Conservation (phyloP, 2,329 filamentous ascomycete species). For the Parasarocladium wereldwijsianum region DNA sequence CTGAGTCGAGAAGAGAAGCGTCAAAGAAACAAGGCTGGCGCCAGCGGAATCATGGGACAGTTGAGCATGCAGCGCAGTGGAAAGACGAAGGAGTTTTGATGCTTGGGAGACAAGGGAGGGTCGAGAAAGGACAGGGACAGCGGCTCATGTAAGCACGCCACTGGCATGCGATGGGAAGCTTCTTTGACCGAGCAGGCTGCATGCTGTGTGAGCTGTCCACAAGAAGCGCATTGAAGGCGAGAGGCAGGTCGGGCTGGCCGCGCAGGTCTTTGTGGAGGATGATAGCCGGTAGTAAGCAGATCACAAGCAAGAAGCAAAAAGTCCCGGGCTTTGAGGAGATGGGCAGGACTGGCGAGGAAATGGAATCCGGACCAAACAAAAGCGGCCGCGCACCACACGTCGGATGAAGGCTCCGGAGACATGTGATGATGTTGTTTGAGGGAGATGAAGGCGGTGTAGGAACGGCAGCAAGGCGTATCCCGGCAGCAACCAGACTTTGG, state of each 20-base stretch:
- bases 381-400: no score
- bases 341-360: no score
- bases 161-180: neutral
- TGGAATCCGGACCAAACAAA: no score
- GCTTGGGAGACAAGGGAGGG: neutral
- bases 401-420: no score
- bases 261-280: neutral
- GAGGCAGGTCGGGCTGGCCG: slow-evolving; percentile 1
- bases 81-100: neutral
- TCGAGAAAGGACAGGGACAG: neutral
- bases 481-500: neutral
- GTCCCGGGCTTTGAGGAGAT: no score
- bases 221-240: slow-evolving; percentile 1
- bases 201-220: neutral
- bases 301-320: no score
- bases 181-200: neutral
- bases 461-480: neutral
- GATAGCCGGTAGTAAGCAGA: no score
- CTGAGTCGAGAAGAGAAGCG: neutral
- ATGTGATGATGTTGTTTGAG: no score
- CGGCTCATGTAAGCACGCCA: neutral
- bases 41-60: neutral
- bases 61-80: neutral
- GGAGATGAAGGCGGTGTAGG: slow-evolving; percentile 4
- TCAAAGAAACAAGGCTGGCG: neutral